A percentile compares a stretch with the other conserved stretches of the same genome.
Conservation (phyloP, 768 basidiomycete species). For the Termitomyces titanicus region DNA sequence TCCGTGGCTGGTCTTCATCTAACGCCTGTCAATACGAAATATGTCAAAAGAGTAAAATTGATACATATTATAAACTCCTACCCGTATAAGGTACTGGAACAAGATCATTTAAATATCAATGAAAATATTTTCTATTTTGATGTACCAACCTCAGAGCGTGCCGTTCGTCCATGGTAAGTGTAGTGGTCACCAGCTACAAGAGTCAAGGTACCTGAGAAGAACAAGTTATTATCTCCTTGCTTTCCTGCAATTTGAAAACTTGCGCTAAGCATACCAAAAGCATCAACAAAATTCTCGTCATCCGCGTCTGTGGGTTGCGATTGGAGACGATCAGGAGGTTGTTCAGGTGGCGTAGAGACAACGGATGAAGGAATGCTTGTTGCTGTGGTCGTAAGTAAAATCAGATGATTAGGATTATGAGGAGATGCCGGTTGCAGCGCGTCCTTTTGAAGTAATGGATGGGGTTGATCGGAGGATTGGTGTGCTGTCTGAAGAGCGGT, state of each 20-base stretch:
- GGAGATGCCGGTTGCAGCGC: slow-evolving; percentile 4
- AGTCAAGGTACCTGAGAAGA: slow-evolving; percentile 47
- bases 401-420: not conserved
- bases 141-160: slow-evolving; percentile 58
- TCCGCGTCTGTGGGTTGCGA: slow-evolving; percentile 20
- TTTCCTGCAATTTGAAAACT: not conserved
- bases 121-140: not conserved
- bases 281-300: slow-evolving; percentile 42
- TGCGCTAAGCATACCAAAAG: slow-evolving; percentile 36
- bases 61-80: slow-evolving; percentile 22
- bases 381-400: not conserved
- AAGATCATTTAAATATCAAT: not conserved
- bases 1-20: slow-evolving; percentile 16
- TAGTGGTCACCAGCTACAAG: slow-evolving; percentile 53
- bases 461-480: slow-evolving; percentile 43
- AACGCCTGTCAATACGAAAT: slow-evolving; percentile 18
- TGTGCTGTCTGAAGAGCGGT: slow-evolving; percentile 50
- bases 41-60: not conserved
- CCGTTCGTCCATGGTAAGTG: slow-evolving; percentile 59
- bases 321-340: not conserved
- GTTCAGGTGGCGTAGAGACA: not conserved
- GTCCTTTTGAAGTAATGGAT: slow-evolving; percentile 38
- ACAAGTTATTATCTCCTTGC: not conserved
- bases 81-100: slow-evolving; percentile 55
- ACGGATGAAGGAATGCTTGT: not conserved